Percentiles rank a stretch among this genome's conserved stretches.
These are phyloP conservation scores for Apiospora saccharicola DNA, from an alignment of 2,329 filamentous ascomycete species.

Conservation along the genomic window DNA sequence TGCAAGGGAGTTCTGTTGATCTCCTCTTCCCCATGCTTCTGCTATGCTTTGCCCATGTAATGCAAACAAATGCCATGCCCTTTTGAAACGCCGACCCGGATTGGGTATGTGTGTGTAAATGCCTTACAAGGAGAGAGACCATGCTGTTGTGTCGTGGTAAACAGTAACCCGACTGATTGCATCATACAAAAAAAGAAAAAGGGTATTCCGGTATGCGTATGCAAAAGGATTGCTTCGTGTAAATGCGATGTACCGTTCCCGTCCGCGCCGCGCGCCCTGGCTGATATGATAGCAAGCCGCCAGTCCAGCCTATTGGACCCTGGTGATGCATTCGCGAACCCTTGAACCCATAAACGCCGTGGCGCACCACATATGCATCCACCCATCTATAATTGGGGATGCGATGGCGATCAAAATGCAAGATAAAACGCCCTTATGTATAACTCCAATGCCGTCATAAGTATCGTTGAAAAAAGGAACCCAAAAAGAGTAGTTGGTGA, in stretches of 20 bases:
- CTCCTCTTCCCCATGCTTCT: slow-evolving; percentile 1
- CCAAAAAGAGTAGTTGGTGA: not conserved
- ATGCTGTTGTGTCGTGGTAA: not conserved
- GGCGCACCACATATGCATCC: slow-evolving; percentile 16
- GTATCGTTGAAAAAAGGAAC: not conserved
- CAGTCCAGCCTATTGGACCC: not conserved
- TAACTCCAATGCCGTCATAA: slow-evolving; percentile 21
- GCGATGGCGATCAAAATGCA: not conserved
- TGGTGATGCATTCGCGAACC: not conserved
- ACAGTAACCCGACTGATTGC: not conserved
- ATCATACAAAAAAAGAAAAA: not conserved
- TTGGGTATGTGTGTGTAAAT: slow-evolving; percentile 13
- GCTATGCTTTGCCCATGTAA: not conserved
- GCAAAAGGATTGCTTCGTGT: slow-evolving; percentile 11
- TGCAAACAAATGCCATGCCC: not conserved
- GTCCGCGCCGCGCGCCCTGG: not conserved
- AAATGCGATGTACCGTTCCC: slow-evolving; percentile 10
- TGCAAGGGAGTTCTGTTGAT: not conserved
- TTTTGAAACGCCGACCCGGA: slow-evolving; percentile 3
- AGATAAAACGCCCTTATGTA: slow-evolving; percentile 9
- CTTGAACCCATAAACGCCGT: slow-evolving; percentile 19
- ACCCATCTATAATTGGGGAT: slow-evolving; percentile 6
- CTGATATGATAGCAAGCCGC: not conserved
- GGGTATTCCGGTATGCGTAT: not conserved
- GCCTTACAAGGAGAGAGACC: slow-evolving; percentile 9